These are phyloP conservation scores for Taxawa tesnikishii DNA, from an alignment of 2,329 filamentous ascomycete genomes.

Conservation along the genomic window DNA sequence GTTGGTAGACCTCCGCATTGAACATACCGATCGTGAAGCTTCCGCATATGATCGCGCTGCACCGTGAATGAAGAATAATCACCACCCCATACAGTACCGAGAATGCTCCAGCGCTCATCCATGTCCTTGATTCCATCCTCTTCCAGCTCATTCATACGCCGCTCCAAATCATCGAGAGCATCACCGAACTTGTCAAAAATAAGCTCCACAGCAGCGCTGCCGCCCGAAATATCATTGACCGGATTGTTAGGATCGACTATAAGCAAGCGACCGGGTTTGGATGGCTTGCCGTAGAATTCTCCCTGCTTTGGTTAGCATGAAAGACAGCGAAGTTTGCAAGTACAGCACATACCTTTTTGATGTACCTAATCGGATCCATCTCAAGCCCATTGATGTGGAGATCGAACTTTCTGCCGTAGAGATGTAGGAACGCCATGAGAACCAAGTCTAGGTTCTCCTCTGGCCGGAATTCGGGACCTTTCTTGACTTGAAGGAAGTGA, in stretches of 20 bases:
- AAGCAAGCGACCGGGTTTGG: conserved; percentile 56
- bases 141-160: conserved; percentile 26
- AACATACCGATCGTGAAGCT: conserved; percentile 4
- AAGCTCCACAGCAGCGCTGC: conserved; percentile 56
- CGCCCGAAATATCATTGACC: conserved; percentile 80
- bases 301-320: conserved; percentile 32
- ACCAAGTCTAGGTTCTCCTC: conserved; percentile 22
- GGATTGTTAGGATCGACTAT: conserved; percentile 87
- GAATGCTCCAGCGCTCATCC: conserved; percentile 39
- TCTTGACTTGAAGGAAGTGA: conserved; percentile 60
- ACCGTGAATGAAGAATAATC: conserved; percentile 64
- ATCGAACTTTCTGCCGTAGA: conserved; percentile 78
- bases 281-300: conserved; percentile 16
- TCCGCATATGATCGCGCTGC: conserved; percentile 53
- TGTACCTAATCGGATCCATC: conserved; percentile 60
- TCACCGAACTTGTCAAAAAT: conserved; percentile 60
- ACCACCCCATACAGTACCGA: conserved; percentile 61
- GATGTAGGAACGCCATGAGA: conserved; percentile 75
- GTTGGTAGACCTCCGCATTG: conserved; percentile 7
- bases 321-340: no score
- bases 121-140: conserved; percentile 14
- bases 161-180: conserved; percentile 43
- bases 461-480: conserved; percentile 4
- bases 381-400: conserved; percentile 58
- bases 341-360: conserved; percentile 63